A percentile compares a stretch with the other conserved stretches of the same genome.
phyloP scores from a whole-genome alignment of 805 yeast species.

The Candida nanaspora region DNA sequence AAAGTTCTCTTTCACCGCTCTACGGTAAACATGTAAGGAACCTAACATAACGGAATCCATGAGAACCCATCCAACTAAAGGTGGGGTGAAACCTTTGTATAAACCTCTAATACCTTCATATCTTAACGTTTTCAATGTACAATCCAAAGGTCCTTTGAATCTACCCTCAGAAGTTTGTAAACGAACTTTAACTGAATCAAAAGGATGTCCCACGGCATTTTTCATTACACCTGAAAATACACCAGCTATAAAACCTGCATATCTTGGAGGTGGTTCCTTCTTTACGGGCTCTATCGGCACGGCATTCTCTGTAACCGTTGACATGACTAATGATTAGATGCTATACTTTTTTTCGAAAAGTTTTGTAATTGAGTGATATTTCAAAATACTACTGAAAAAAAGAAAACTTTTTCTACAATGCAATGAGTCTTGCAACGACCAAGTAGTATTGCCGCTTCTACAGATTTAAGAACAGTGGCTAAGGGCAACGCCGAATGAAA shows the following conservation, averaged over 20 bases:
- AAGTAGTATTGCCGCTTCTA: no score
- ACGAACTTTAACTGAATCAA: constrained; percentile 84
- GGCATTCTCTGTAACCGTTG: no score
- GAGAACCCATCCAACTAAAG: constrained; percentile 85
- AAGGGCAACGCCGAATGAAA: no score
- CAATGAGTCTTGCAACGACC: no score
- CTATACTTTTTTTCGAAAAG: no score
- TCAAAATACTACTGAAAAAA: no score
- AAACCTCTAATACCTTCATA: constrained; percentile 77
- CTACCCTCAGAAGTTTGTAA: constrained; percentile 69
- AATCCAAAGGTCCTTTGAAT: constrained; percentile 78
- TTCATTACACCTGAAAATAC: constrained; percentile 82
- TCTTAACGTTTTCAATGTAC: constrained; percentile 61
- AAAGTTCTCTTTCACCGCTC: constrained; percentile 55
- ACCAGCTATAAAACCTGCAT: constrained; percentile 83
- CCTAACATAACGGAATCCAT: constrained; percentile 94
- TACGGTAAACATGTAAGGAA: constrained; percentile 69
- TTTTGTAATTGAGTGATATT: no score
- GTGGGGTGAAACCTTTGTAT: constrained; percentile 89
- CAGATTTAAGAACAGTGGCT: no score
- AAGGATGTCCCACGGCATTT: constrained; percentile 88
- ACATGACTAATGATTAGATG: no score
- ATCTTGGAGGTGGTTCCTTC: constrained; percentile 36
- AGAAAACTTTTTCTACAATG: no score
- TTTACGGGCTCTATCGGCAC: background rate